A percentile compares a stretch with the other conserved stretches of the same genome.
Evolutionary conservation across 371 early-diverging fungal species (phyloP).

Genomic region (Haplosporangium sp.): DNA sequence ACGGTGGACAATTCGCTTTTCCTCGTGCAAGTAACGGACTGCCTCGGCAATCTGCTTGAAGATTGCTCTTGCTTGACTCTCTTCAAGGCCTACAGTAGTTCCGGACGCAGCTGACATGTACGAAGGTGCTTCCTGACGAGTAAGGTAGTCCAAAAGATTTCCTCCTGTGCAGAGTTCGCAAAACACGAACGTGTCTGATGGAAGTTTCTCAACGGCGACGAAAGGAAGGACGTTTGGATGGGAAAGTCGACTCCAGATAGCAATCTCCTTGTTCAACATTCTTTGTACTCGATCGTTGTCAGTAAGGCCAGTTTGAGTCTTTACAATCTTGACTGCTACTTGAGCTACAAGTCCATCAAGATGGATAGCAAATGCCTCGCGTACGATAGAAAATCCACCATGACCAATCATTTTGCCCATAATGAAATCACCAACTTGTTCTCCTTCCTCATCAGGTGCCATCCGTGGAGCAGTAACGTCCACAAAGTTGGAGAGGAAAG

Average conservation of each 20-base stretch:
- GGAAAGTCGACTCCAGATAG: conserved; percentile 75
- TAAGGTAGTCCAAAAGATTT: conserved; percentile 52
- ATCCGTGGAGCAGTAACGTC: conserved; percentile 64
- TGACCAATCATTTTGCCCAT: conserved; percentile 73
- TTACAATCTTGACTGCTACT: conserved; percentile 71
- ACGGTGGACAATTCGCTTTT: conserved; percentile 82
- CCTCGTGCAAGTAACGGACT: conserved; percentile 83
- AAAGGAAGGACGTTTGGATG: conserved; percentile 79
- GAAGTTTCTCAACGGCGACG: conserved; percentile 71
- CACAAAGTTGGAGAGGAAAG: conserved; percentile 70
- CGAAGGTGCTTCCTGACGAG: conserved; percentile 3
- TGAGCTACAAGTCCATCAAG: conserved; percentile 26
- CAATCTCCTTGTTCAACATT: conserved; percentile 60
- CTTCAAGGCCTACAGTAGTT: conserved; percentile 51
- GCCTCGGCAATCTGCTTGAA: conserved; percentile 82
- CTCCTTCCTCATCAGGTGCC: conserved; percentile 71
- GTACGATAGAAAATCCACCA: conserved; percentile 81
- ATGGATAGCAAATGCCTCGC: conserved; percentile 63
- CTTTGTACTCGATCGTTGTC: conserved; percentile 43
- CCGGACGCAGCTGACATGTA: conserved; percentile 15
- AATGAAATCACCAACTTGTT: conserved; percentile 75
- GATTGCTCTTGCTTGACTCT: conserved; percentile 59
- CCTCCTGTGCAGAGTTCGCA: conserved; percentile 77
- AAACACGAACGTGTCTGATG: conserved; percentile 74
- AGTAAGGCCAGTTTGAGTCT: conserved; percentile 35